Conservation (phyloP, 805 yeast genomes). For the Teunomyces stri region DNA sequence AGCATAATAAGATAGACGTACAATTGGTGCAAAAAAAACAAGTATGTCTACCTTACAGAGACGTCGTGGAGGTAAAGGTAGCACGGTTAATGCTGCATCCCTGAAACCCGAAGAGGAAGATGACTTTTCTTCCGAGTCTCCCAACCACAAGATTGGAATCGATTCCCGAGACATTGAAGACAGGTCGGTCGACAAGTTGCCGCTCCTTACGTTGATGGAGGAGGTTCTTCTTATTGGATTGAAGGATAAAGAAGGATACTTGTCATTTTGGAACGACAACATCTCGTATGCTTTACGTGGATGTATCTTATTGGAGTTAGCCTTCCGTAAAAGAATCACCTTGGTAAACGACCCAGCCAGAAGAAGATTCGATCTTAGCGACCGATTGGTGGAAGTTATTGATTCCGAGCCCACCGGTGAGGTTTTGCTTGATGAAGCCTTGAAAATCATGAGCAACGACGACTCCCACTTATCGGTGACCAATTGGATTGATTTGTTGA, state of each 20-base stretch:
- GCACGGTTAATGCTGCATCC: constrained; percentile 17
- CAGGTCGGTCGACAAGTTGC: constrained; percentile 43
- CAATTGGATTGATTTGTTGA: constrained; percentile 89
- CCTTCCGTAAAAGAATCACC: constrained; percentile 83
- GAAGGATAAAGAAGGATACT: constrained; percentile 93
- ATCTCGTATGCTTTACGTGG: constrained; percentile 96
- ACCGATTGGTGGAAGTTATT: constrained; percentile 81
- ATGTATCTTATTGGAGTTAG: constrained; percentile 86
- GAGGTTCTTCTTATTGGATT: constrained; percentile 91
- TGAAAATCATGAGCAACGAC: constrained; percentile 83
- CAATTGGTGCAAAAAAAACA: no score
- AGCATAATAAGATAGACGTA: neutral
- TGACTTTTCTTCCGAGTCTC: constrained; percentile 12
- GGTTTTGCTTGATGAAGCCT: constrained; percentile 88
- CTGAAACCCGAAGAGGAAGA: constrained; percentile 26
- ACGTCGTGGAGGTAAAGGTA: constrained; percentile 60
- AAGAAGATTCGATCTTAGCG: constrained; percentile 82
- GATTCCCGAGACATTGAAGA: constrained; percentile 69
- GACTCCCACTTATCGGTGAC: constrained; percentile 75
- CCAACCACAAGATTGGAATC: constrained; percentile 68
- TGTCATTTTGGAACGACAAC: constrained; percentile 97
- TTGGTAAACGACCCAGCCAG: constrained; percentile 92
- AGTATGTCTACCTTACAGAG: constrained; percentile 50
- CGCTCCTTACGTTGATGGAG: constrained; percentile 90
- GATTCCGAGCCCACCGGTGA: constrained; percentile 91